Evolutionary conservation across 1,139 yeast genomes (phyloP).

Genomic region (Casaregolazyma suthepensis): DNA sequence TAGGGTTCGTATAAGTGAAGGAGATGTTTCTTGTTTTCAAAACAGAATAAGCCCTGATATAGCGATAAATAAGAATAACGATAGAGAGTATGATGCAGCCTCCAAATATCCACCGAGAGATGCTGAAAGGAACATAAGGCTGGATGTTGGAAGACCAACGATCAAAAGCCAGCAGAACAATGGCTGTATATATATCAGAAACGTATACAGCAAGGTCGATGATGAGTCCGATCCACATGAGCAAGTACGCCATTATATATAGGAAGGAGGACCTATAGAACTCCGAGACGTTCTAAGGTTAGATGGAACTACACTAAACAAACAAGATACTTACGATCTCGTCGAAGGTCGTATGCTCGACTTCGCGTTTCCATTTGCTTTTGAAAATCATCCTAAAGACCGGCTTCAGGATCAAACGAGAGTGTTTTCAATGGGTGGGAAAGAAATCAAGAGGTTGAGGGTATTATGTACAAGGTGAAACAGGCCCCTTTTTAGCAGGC

Average conservation of each 20-base stretch:
- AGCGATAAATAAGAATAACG: constrained; percentile 51
- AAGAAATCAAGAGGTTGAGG: neutral
- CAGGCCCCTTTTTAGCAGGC: neutral
- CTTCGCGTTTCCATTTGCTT: constrained; percentile 25
- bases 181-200: constrained; percentile 74
- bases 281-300: constrained; percentile 34
- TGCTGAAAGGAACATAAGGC: constrained; percentile 54
- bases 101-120: constrained; percentile 76
- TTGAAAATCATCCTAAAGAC: constrained; percentile 16
- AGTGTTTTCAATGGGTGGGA: neutral
- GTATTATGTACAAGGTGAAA: neutral
- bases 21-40: constrained; percentile 62
- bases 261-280: constrained; percentile 51
- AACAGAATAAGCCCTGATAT: constrained; percentile 53
- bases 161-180: constrained; percentile 67
- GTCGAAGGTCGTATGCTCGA: constrained; percentile 26
- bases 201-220: constrained; percentile 56
- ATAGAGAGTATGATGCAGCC: constrained; percentile 79
- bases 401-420: neutral
- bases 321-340: constrained; percentile 18
- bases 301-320: neutral
- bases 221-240: constrained; percentile 46
- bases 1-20: constrained; percentile 59
- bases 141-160: constrained; percentile 59
- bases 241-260: constrained; percentile 50